Evolutionary conservation across 345 rosid genomes (phyloP), one percentile per base, ranked within the genome.

Genomic region (Geranium rotundifolium): DNA sequence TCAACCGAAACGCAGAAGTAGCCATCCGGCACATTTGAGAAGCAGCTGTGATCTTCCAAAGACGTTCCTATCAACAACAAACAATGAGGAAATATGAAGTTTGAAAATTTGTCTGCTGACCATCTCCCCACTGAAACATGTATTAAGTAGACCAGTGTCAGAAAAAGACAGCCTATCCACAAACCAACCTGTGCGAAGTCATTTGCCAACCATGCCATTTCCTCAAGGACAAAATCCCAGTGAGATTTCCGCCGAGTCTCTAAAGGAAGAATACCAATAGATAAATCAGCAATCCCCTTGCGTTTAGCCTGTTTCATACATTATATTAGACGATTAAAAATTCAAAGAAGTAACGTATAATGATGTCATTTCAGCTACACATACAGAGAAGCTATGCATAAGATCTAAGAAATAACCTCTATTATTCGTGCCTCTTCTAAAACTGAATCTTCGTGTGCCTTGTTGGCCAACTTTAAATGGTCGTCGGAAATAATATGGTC

Each of bases 221-320:
- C 99, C 87, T 95, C 97, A n/a, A 95, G 93, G 74, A 95, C 93
- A 77, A 82, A 90, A 77, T 85, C 95, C 99, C 99, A 95, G 55
- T 87, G 95, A 71, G 83, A 81, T 73, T 78, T 90, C 57, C 70
- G 72, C 57, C 72, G 80, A 71, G 39, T 72, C 74, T 82, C 93
- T 70, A 66, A 67, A 27, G 81, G 75, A 23, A 71, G 69, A 13
- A 71, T 64, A 73, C 78, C 79, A 71, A 79, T 73, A 78, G 93
- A 91, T 74, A 88, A 82, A 76, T 90, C 95, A 17, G 88, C 82
- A 73, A 90, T 88, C 76, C 96, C 84, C 79, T 83, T 84, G 61
- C 72, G 86, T 75, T 90, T 90, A 55, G 90, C 93, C 99, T 95
- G 91, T 71, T 78, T 65, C 58, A 62, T 41, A 69, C 17, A 65